A percentile compares a stretch with the other conserved stretches of the same genome.
Conservation (phyloP, 192 early-diverging fungal genomes). For the Gryganskiella cystojenkinii region DNA sequence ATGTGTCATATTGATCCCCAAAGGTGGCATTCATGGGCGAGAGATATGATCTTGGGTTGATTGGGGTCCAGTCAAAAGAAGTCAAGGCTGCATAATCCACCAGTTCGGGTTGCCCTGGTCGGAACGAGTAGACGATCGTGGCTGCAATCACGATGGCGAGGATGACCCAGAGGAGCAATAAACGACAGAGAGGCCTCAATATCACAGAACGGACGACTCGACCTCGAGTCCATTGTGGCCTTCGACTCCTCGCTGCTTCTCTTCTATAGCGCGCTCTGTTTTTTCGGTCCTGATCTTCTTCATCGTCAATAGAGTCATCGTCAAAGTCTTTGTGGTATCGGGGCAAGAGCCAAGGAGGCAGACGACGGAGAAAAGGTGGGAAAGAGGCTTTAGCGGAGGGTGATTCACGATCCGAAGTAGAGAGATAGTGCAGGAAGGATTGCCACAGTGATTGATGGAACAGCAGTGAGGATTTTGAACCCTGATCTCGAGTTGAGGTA, state of each 20-base stretch:
- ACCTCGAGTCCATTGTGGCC: not conserved
- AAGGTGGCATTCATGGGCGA: conserved; percentile 50
- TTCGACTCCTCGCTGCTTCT: too few species aligned
- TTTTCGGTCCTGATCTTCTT: too few species aligned
- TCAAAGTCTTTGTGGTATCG: conserved; percentile 1
- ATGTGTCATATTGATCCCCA: conserved; percentile 57
- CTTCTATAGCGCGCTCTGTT: too few species aligned
- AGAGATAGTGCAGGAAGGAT: conserved; percentile 19
- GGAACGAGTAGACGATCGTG: conserved; percentile 32
- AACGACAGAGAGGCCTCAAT: conserved; percentile 20
- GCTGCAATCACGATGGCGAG: conserved; percentile 26
- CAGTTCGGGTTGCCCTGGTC: conserved; percentile 26
- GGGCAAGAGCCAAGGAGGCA: conserved; percentile 43
- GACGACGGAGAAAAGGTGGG: not conserved
- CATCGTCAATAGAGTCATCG: too few species aligned
- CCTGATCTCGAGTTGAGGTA: conserved; percentile 1
- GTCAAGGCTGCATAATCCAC: conserved; percentile 41
- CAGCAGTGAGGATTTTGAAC: conserved; percentile 5
- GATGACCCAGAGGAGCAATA: conserved; percentile 8
- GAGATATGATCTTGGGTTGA: conserved; percentile 61
- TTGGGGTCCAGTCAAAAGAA: conserved; percentile 58
- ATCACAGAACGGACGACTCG: conserved; percentile 21
- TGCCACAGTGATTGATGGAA: conserved; percentile 11
- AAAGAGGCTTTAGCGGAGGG: not conserved
- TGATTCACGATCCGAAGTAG: conserved; percentile 13